A percentile compares a stretch with the other conserved stretches of the same genome.
Evolutionary conservation across 768 basidiomycete genomes (phyloP).

Genomic region (Leccinum subtestaceum): DNA sequence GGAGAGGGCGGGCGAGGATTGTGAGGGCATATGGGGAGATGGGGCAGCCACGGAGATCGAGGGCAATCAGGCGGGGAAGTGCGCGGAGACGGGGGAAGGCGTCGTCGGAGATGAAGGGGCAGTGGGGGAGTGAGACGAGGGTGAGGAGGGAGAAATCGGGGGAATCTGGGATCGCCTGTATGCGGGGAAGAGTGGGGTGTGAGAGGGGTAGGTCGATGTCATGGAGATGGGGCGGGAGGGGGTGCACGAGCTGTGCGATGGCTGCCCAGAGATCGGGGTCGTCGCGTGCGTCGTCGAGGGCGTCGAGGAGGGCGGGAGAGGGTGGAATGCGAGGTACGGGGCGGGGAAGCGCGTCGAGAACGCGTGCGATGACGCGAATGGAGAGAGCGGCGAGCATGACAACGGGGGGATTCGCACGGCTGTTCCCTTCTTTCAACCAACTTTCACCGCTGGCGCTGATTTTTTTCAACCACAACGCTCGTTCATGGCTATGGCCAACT

Average conservation of each 20-base stretch:
- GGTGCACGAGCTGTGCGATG: slow-evolving; percentile 56
- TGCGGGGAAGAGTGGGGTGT: slow-evolving; percentile 50
- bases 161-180: slow-evolving; percentile 56
- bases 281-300: slow-evolving; percentile 36
- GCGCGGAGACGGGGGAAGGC: slow-evolving; percentile 47
- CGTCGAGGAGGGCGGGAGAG: slow-evolving; percentile 44
- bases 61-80: slow-evolving; percentile 54
- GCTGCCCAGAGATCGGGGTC: slow-evolving; percentile 65
- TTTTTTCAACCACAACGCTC: slow-evolving; percentile 18
- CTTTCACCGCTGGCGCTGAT: slow-evolving; percentile 30
- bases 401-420: slow-evolving; percentile 18
- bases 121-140: slow-evolving; percentile 55
- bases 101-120: slow-evolving; percentile 56
- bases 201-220: slow-evolving; percentile 48
- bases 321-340: slow-evolving; percentile 36
- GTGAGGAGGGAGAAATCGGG: slow-evolving; percentile 62
- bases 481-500: slow-evolving; percentile 29
- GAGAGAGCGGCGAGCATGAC: slow-evolving; percentile 47
- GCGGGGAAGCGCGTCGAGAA: slow-evolving; percentile 36
- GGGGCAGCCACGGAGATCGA: slow-evolving; percentile 59
- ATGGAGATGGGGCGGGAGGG: slow-evolving; percentile 41
- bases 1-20: slow-evolving; percentile 44
- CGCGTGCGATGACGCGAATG: slow-evolving; percentile 40
- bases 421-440: not conserved
- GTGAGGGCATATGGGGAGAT: slow-evolving; percentile 54